phyloP scores from a whole-genome alignment of 768 basidiomycete species.

The Suillus hirtellus region DNA sequence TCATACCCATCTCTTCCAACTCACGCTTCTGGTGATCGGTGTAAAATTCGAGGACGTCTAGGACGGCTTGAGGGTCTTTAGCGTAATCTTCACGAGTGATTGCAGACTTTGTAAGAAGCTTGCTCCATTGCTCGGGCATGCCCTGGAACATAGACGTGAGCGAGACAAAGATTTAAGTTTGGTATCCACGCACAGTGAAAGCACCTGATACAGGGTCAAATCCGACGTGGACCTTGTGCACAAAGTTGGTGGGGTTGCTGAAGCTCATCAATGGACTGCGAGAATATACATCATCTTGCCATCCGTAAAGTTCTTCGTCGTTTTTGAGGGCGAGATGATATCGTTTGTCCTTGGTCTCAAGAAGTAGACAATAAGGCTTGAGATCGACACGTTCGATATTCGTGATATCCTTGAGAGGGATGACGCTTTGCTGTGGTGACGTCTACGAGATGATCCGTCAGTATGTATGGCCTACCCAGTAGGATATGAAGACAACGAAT shows the following conservation, averaged over 20 bases:
- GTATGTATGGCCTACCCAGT: background rate
- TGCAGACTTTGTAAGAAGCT: slow-evolving; percentile 93
- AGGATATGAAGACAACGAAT: background rate
- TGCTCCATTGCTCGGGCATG: slow-evolving; percentile 96
- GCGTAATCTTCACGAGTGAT: slow-evolving; percentile 98
- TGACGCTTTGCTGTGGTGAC: slow-evolving; percentile 56
- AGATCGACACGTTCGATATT: slow-evolving; percentile 91
- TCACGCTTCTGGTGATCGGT: slow-evolving; percentile 98
- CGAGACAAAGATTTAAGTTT: background rate
- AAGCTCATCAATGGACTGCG: slow-evolving; percentile 92
- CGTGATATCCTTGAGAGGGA: slow-evolving; percentile 74
- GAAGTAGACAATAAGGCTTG: slow-evolving; percentile 89
- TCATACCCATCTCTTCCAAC: slow-evolving; percentile 58
- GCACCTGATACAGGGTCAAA: slow-evolving; percentile 93
- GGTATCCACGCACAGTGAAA: slow-evolving; percentile 72
- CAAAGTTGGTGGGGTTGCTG: slow-evolving; percentile 94
- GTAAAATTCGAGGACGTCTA: slow-evolving; percentile 98
- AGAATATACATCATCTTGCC: slow-evolving; percentile 96
- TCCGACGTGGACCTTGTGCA: slow-evolving; percentile 97
- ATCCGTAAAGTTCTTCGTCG: slow-evolving; percentile 96
- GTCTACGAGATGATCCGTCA: slow-evolving; percentile 36
- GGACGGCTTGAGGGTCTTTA: slow-evolving; percentile 93
- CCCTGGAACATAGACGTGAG: slow-evolving; percentile 50
- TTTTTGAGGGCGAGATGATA: slow-evolving; percentile 82
- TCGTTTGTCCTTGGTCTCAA: slow-evolving; percentile 84